Base-by-base conservation (phyloP, 139 green algal genomes). In the Picochlorum sp. region DNA sequence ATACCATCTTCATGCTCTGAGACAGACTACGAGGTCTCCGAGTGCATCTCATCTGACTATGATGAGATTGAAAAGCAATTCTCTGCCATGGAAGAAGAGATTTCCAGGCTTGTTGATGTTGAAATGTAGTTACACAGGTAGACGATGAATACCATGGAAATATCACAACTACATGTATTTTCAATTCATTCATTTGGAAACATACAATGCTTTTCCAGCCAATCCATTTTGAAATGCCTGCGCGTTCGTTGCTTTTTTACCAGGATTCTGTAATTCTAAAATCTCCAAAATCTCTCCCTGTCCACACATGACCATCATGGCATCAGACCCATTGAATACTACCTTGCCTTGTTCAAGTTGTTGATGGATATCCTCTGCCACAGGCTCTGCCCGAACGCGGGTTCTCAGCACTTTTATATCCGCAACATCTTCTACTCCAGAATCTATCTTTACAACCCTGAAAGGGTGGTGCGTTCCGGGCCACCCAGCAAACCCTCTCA, bases 401-500 rank as follows among this genome's bases (percentile, higher is more conserved):
- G 70, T 83, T 14, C 64, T 64, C 20, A 78, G 11, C 3, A 86
- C 44, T 62, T 86, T 86, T 5, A 86, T 37, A 4, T 67, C 49
- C 16, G 76, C 3, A 24, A 41, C 32, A 7, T 67, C 64, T 4
- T 16, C 10, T 54, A 15, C 32, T 4, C 18, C 73, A 44, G 45
- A 21, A 64, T 20, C 34, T 23, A 18, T 46, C n/a, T 78, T 70
- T 13, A 51, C 47, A 13, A 87, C 23, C 23, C 54, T 13, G 8
- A 94, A 80, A 1, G 20, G 49, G n/a, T 69, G 77, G 44, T 66
- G 72, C 5, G 84, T 92, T 30, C 84, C 82, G 3, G 91, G 88
- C 89, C 85, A 95, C 10, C 79, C 80, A 9, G 80, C 82, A 79
- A 94, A 90, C 10, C 65, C 88, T 6, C 87, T 70, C 24, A 97